These are phyloP conservation scores for Fusarium sp. DNA, from an alignment of 2,329 filamentous ascomycete genomes.

Conservation along the genomic window DNA sequence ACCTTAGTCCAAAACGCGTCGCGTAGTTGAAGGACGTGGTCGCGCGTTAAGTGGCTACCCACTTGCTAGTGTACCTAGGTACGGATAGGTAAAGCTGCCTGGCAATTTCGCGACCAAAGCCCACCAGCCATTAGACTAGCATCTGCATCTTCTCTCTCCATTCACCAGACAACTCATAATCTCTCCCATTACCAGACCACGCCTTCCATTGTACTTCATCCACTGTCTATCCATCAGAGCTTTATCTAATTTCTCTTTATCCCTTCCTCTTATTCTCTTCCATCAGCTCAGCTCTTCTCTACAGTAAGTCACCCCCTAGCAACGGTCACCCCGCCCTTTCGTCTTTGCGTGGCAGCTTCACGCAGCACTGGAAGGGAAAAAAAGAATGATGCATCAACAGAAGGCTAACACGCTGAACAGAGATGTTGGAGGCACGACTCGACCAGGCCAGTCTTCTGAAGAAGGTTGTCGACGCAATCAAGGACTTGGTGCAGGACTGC, in stretches of 20 bases:
- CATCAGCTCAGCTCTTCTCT: background rate
- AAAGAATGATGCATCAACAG: constrained; percentile 15
- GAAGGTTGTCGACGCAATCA: constrained; percentile 99
- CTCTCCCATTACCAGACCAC: background rate
- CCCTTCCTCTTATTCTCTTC: background rate
- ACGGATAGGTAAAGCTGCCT: constrained; percentile 28
- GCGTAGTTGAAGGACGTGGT: constrained; percentile 7
- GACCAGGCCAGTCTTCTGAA: constrained; percentile 95
- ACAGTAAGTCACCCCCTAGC: constrained; percentile 31
- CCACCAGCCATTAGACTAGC: constrained; percentile 7
- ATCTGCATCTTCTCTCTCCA: constrained; percentile 30
- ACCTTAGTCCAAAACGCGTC: constrained; percentile 20
- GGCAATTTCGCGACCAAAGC: constrained; percentile 35
- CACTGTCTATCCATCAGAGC: background rate
- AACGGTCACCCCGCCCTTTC: constrained; percentile 36
- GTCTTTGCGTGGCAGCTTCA: constrained; percentile 31
- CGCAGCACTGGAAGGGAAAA: background rate
- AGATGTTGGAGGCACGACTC: constrained; percentile 96
- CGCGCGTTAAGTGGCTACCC: constrained; percentile 40
- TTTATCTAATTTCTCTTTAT: background rate
- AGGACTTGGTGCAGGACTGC: constrained; percentile 99
- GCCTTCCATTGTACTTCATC: background rate
- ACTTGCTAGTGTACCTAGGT: constrained; percentile 7
- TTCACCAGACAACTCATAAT: constrained; percentile 32
- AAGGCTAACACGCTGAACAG: constrained; percentile 51